Conservation (phyloP, 208 protist species). For the Acanthamoeba sp. region DNA sequence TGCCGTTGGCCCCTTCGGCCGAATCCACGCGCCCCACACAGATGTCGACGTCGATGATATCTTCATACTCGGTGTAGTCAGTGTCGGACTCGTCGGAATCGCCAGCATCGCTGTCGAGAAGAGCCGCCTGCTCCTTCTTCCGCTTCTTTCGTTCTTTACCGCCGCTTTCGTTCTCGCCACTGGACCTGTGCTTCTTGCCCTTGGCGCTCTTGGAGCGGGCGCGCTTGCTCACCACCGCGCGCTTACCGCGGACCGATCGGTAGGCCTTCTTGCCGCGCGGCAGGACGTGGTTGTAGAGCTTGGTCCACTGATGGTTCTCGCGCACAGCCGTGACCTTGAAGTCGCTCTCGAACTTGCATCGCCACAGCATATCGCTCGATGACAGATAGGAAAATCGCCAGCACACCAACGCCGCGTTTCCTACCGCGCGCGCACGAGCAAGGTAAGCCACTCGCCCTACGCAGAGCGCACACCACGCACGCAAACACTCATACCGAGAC, state of each 20-base stretch:
- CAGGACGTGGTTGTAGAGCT: constrained; percentile 13
- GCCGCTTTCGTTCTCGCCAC: not conserved
- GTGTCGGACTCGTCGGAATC: not conserved
- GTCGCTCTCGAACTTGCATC: not conserved
- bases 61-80: not conserved
- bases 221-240: not conserved
- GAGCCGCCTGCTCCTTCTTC: not conserved
- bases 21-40: not conserved
- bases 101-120: constrained; percentile 39
- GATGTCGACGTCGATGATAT: constrained; percentile 40
- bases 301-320: constrained; percentile 59
- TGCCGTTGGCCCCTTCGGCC: not conserved
- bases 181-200: not conserved
- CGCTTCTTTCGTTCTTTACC: not conserved
- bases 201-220: not conserved
- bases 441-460: too few relatives aligned
- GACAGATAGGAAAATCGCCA: constrained; percentile 35
- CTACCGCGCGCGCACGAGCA: not conserved
- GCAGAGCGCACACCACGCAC: not conserved
- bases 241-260: constrained; percentile 23
- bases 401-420: not conserved
- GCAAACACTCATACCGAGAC: not conserved
- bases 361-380: constrained; percentile 42
- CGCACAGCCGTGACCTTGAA: constrained; percentile 47
- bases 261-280: constrained; percentile 17